phyloP scores from a whole-genome alignment of 495 filamentous ascomycete genomes.

The Amorphotheca resinae region DNA sequence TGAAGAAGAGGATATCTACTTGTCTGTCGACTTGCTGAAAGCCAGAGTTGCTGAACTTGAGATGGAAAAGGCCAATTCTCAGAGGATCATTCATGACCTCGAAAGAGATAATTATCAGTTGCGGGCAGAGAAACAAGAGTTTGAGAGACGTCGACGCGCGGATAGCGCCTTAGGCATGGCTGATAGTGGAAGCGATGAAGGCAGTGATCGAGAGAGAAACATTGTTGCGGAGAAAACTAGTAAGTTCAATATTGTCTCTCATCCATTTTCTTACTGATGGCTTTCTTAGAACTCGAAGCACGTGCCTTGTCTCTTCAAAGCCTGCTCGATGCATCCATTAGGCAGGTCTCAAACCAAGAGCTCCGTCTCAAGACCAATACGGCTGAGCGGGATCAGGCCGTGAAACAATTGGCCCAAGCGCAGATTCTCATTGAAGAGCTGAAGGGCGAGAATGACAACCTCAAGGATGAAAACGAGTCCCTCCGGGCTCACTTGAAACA shows the following conservation, averaged over 20 bases:
- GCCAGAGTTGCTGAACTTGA: slow-evolving; percentile 27
- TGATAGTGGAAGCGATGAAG: slow-evolving; percentile 6
- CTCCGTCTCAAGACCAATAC: neutral
- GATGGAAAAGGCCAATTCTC: slow-evolving; percentile 20
- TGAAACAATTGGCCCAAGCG: neutral
- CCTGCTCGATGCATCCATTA: neutral
- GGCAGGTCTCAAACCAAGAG: neutral
- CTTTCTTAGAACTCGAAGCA: neutral
- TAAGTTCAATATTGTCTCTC: neutral
- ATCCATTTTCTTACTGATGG: neutral
- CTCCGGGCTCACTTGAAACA: neutral
- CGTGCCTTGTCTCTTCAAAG: neutral
- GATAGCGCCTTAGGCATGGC: slow-evolving; percentile 7
- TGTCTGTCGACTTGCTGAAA: slow-evolving; percentile 12
- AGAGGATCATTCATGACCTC: slow-evolving; percentile 3
- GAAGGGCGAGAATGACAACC: slow-evolving; percentile 2
- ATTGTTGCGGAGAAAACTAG: neutral
- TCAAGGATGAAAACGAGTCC: neutral
- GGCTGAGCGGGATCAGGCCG: neutral
- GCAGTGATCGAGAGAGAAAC: neutral
- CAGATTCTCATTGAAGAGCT: neutral
- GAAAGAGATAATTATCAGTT: slow-evolving; percentile 3
- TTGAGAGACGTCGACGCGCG: neutral
- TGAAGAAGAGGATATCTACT: slow-evolving; percentile 13
- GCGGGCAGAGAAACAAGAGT: neutral